Percentiles rank a stretch among this genome's conserved stretches.
Evolutionary conservation across 1,284 basidiomycete species (phyloP).

Genomic region (Anthracocystis walkeri): DNA sequence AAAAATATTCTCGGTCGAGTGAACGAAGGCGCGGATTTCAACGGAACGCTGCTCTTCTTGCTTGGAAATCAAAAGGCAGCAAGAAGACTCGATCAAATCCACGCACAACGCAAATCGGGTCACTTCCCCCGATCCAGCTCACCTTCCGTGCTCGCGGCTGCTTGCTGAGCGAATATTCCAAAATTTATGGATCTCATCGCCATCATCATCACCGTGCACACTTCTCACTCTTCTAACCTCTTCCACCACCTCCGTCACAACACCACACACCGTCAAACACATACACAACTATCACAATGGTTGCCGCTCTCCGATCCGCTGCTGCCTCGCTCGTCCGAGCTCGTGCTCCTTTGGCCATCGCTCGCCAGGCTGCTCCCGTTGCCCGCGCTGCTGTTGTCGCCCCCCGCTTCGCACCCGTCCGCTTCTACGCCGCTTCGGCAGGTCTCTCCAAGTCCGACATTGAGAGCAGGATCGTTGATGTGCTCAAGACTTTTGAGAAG

Average conservation of each 20-base stretch:
- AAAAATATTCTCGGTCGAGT: conserved; percentile 46
- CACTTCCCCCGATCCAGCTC: not conserved
- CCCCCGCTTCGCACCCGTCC: conserved; percentile 49
- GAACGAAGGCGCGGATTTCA: conserved; percentile 12
- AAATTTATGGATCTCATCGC: conserved; percentile 37
- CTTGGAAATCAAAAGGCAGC: conserved; percentile 5
- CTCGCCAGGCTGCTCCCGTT: conserved; percentile 33
- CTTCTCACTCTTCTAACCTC: conserved; percentile 6
- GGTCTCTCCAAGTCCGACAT: conserved; percentile 82
- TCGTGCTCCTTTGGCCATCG: conserved; percentile 40
- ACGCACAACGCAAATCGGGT: not conserved
- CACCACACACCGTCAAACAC: conserved; percentile 13
- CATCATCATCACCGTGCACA: conserved; percentile 14
- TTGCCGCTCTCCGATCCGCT: conserved; percentile 52
- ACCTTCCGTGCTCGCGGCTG: not conserved
- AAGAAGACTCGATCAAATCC: conserved; percentile 8
- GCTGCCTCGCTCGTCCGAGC: conserved; percentile 52
- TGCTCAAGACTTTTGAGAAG: conserved; percentile 95
- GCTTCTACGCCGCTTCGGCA: conserved; percentile 80
- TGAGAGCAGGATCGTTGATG: conserved; percentile 83
- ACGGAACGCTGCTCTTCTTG: conserved; percentile 13
- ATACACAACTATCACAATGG: conserved; percentile 35
- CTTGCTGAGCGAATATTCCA: conserved; percentile 28
- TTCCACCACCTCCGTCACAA: conserved; percentile 9
- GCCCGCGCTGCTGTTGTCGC: conserved; percentile 53